Evolutionary conservation across 2,329 filamentous ascomycete species (phyloP), one percentile per base, ranked within the genome.

Genomic region (Pseudogymnoascus sp.): DNA sequence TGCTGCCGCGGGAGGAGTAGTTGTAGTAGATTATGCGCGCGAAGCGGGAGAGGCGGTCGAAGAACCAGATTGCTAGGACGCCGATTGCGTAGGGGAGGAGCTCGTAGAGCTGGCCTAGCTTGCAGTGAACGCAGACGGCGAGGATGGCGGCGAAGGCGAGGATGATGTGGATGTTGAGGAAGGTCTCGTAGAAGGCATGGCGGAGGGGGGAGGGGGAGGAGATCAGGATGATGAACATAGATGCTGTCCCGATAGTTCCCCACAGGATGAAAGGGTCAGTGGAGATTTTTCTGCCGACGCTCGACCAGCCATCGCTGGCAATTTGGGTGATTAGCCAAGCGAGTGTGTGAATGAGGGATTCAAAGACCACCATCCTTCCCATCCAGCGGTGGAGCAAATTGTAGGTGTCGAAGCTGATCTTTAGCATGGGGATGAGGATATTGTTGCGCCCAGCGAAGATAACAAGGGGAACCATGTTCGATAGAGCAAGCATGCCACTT

Each of bases 101-200:
- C 62, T 91, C 86, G 12, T 84, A 75, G 34, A 91, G 78, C 3
- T 79, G 75, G 28, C 90, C 84, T 8, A 89, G 79, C 49, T 84
- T 80, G 70, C 91, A 86, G 78, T 97, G 95, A 38, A 93, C 79
- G 83, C 88, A 95, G 7, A 93, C 86, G 70, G 87, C 88, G 63
- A 84, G 79, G 60, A 97, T 83, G 59, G 81, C 79, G 62, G 90
- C 72, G 37, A 88, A 75, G 40, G 88, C 91, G 60, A 96, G 78
- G 38, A 90, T 75, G 69, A 96, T 92, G 77, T 97, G 95, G 31
- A 88, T 77, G 73, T 90, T 91, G 69, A 97, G 83, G 78, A 99
- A 99, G 0, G 91, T 96, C 78, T 99, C 95, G 78, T 99, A 99
- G 74, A 96, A 97, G 40, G 93, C 92, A 75, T 97, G 93, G 65